These are phyloP conservation scores for Prillingera fragicola DNA, from an alignment of 1,284 basidiomycete genomes.

Conservation along the genomic window DNA sequence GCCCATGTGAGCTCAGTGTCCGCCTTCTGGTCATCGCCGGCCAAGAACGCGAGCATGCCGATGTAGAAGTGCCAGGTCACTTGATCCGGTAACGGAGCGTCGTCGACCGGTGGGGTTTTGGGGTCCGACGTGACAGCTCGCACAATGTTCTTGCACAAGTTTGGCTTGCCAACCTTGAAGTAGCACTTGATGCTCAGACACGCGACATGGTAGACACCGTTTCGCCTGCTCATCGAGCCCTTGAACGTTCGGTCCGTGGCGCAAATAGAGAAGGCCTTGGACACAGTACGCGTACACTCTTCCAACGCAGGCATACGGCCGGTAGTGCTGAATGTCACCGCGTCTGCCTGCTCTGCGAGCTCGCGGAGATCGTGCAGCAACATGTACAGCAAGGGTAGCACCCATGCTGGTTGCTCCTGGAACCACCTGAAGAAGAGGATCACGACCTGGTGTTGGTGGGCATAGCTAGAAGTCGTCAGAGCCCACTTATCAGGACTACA, in stretches of 20 bases:
- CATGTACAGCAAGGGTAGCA: conserved; percentile 69
- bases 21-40: conserved; percentile 82
- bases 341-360: conserved; percentile 57
- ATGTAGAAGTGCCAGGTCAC: conserved; percentile 89
- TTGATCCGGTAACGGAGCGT: conserved; percentile 79
- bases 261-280: conserved; percentile 87
- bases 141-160: conserved; percentile 84
- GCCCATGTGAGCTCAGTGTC: conserved; percentile 76
- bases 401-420: conserved; percentile 71
- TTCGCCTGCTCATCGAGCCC: conserved; percentile 72
- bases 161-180: conserved; percentile 85
- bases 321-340: conserved; percentile 47
- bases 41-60: conserved; percentile 87
- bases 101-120: conserved; percentile 69
- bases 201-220: conserved; percentile 92
- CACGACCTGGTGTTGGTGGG: conserved; percentile 36
- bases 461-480: conserved; percentile 23
- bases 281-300: conserved; percentile 81
- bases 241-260: conserved; percentile 76
- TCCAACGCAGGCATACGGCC: conserved; percentile 67
- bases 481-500: background rate
- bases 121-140: conserved; percentile 78
- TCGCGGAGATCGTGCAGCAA: conserved; percentile 72
- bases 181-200: conserved; percentile 88
- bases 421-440: conserved; percentile 73